Conservation (phyloP, 2,329 filamentous ascomycete species). For the Penicillium olsonii region DNA sequence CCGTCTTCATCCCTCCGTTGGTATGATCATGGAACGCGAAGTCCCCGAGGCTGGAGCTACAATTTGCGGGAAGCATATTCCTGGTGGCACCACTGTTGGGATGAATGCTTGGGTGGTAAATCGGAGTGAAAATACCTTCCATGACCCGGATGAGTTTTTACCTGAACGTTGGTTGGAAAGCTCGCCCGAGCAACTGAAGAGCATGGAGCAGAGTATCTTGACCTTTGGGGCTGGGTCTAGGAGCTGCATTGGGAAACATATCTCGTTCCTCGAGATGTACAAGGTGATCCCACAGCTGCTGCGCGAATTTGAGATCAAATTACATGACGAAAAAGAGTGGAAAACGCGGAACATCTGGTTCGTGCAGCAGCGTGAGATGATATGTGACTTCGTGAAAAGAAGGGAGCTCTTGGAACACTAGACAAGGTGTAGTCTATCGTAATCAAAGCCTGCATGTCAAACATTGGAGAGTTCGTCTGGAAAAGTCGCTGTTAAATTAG, state of each 20-base stretch:
- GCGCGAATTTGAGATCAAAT: constrained; percentile 19
- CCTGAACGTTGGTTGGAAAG: constrained; percentile 27
- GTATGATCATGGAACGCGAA: constrained; percentile 25
- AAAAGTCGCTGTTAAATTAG: constrained; percentile 30
- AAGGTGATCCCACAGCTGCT: constrained; percentile 58
- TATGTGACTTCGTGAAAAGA: constrained; percentile 4
- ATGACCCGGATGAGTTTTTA: constrained; percentile 15
- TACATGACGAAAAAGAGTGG: constrained; percentile 13
- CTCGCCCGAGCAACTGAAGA: constrained; percentile 16
- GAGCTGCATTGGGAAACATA: constrained; percentile 57
- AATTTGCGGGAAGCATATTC: constrained; percentile 22
- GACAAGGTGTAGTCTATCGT: no score
- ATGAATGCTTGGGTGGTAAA: constrained; percentile 37
- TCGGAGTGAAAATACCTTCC: constrained; percentile 12
- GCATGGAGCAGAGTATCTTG: constrained; percentile 24
- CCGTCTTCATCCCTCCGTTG: constrained; percentile 28
- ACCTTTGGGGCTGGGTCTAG: constrained; percentile 57
- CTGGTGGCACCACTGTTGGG: constrained; percentile 33
- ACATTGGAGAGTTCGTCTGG: no score
- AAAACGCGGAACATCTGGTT: constrained; percentile 20
- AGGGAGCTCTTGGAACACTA: no score
- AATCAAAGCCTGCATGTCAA: no score
- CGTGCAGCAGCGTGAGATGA: constrained; percentile 20
- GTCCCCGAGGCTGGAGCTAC: constrained; percentile 25
- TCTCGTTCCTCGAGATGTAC: constrained; percentile 59